phyloP scores from a whole-genome alignment of 495 filamentous ascomycete genomes.

The Penicillium argentinense region DNA sequence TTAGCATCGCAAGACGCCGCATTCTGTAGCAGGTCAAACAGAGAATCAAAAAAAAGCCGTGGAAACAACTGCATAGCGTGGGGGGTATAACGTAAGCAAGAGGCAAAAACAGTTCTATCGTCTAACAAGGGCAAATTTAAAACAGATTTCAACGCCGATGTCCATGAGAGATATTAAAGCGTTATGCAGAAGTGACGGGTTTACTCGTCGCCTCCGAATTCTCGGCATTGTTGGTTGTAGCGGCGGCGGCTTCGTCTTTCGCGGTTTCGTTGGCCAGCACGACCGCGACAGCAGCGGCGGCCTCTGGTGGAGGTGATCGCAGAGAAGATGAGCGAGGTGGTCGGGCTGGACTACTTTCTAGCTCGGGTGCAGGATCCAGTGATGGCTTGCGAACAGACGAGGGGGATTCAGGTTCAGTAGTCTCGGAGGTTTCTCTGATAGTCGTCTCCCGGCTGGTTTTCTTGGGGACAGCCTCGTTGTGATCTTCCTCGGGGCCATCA shows the following conservation, averaged over 20 bases:
- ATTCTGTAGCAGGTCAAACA: no score
- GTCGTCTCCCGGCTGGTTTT: conserved; percentile 5
- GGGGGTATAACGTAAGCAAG: conserved; percentile 24
- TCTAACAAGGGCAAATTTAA: conserved; percentile 22
- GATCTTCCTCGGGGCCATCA: conserved; percentile 52
- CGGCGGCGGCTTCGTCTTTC: neutral
- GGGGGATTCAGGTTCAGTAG: conserved; percentile 17
- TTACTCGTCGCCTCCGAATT: conserved; percentile 7
- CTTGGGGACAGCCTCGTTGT: conserved; percentile 8
- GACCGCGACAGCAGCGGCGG: conserved; percentile 10
- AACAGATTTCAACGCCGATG: conserved; percentile 7
- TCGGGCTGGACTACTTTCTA: conserved; percentile 31
- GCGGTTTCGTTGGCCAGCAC: conserved; percentile 1
- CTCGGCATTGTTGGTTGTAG: neutral
- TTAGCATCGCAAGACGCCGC: conserved; percentile 22
- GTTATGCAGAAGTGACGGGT: conserved; percentile 3
- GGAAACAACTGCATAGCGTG: conserved; percentile 9
- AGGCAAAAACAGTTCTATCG: conserved; percentile 26
- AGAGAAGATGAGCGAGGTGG: conserved; percentile 44
- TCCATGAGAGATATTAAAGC: conserved; percentile 13
- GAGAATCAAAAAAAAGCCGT: conserved; percentile 24
- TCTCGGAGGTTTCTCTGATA: conserved; percentile 8
- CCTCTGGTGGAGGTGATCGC: conserved; percentile 16
- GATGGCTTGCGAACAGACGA: conserved; percentile 21
- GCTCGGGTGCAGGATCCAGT: conserved; percentile 37